Conservation (phyloP, 306 rosid species). For the Albizia julibrissin region DNA sequence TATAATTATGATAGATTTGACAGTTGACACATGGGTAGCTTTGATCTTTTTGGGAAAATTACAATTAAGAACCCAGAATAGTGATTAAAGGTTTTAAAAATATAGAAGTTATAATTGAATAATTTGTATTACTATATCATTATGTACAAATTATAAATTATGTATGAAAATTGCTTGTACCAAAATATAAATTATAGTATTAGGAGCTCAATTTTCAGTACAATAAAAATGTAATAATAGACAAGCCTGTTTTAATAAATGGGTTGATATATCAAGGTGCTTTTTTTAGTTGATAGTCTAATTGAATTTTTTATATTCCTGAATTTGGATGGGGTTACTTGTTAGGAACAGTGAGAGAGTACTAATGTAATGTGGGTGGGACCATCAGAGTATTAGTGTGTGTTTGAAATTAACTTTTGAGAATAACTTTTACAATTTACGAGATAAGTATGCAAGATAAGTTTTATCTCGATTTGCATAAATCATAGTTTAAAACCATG, state of each 20-base stretch:
- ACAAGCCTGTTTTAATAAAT: background rate
- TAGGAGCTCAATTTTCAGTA: background rate
- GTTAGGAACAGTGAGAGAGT: slow-evolving; percentile 26
- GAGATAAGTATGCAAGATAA: no score
- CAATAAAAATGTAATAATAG: background rate
- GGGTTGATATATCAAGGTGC: slow-evolving; percentile 29
- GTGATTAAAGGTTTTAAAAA: background rate
- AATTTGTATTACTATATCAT: background rate
- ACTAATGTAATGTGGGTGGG: slow-evolving; percentile 16
- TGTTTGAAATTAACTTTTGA: no score
- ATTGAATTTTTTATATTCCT: background rate
- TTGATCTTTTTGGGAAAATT: slow-evolving; percentile 14
- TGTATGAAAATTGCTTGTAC: background rate
- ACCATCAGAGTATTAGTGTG: no score
- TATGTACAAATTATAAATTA: background rate
- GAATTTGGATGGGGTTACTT: slow-evolving; percentile 30
- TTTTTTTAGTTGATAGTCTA: slow-evolving; percentile 15
- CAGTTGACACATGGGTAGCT: slow-evolving; percentile 42
- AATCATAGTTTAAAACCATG: no score
- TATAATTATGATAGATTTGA: slow-evolving; percentile 41
- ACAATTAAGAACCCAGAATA: background rate
- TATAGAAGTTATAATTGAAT: background rate
- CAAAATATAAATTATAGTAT: background rate
- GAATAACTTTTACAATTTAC: no score
- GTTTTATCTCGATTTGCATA: no score